Base-by-base conservation (phyloP, 1,284 basidiomycete genomes). In the Phylloporus sp. region DNA sequence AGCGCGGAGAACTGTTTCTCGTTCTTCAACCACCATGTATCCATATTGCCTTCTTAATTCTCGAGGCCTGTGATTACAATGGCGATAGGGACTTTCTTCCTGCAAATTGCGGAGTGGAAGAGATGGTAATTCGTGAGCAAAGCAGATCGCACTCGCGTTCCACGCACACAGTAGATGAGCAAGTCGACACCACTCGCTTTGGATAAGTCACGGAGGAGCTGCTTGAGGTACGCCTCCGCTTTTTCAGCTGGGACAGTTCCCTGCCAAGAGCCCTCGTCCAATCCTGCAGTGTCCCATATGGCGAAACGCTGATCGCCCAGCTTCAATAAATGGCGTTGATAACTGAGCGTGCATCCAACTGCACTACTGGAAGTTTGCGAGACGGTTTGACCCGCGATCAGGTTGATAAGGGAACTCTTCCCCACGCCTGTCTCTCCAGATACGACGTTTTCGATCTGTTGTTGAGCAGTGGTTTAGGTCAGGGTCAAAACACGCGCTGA, bases 351-450 rank as follows among this genome's bases (percentile, higher is more conserved):
- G 54, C 75, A 75, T 32, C 74, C 72, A 12, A 53, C 56, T 6
- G 69, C 71, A n/a, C 62, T n/a, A n/a, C n/a, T 65, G 61, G 72
- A 76, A 2, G 67, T 73, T 40, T 64, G 46, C 1, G 71, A 64
- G 13, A 75, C 11, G 18, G 39, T 53, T 58, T 28, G 18, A 6
- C 64, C 69, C 3, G 72, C 72, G n/a, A 74, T 64, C 32, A 74
- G 39, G 56, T 74, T 76, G 55, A 74, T 64, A 49, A 74, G 66
- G 32, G 72, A 76, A 50, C 72, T 75, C 54, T 74, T 76, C 29
- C 74, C 74, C 47, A 74, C 69, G 18, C 72, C 74, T 2, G 60
- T 72, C 46, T 76, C 74, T 31, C 72, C 75, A n/a, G 74, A 75
- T 4, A 75, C 66, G 39, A 74, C 42, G 50, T 76, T 71, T 56